Percentiles rank a stretch among this genome's conserved stretches.
phyloP scores from a whole-genome alignment of 78 protist species.

The Cavenderia fasciculata region DNA sequence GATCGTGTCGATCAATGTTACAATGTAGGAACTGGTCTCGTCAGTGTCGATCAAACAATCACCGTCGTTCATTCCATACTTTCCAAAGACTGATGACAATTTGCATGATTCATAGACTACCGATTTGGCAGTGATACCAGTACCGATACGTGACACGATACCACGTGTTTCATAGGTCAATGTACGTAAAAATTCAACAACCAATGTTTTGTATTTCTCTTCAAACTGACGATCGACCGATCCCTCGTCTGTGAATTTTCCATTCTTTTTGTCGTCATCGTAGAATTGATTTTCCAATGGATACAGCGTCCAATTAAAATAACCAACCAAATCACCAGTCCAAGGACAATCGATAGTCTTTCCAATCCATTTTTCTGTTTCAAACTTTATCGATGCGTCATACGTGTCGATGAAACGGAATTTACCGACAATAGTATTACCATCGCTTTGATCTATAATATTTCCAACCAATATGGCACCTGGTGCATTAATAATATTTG shows the following conservation, averaged over 20 bases:
- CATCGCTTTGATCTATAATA: neutral
- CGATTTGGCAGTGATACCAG: neutral
- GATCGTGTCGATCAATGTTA: slow-evolving; percentile 17
- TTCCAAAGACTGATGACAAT: slow-evolving; percentile 34
- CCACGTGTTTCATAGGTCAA: slow-evolving; percentile 47
- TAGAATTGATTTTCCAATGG: slow-evolving; percentile 10
- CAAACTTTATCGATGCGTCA: slow-evolving; percentile 24
- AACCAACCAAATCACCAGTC: slow-evolving; percentile 56
- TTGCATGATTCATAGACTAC: slow-evolving; percentile 30
- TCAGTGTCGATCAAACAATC: slow-evolving; percentile 63
- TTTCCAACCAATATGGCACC: neutral
- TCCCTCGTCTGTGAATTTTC: too few species aligned
- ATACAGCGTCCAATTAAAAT: slow-evolving; percentile 47
- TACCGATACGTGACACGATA: slow-evolving; percentile 11
- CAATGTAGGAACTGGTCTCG: neutral
- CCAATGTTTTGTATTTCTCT: neutral
- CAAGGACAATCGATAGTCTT: slow-evolving; percentile 8
- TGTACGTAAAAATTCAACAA: slow-evolving; percentile 16
- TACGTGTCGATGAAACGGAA: slow-evolving; percentile 35
- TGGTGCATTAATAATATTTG: neutral
- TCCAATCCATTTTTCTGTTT: neutral
- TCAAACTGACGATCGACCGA: neutral
- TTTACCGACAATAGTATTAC: slow-evolving; percentile 14
- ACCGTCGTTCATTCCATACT: slow-evolving; percentile 67
- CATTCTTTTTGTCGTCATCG: too few species aligned